Evolutionary conservation across 1,284 basidiomycete species (phyloP).

Genomic region (Pisolithus thermaeus): DNA sequence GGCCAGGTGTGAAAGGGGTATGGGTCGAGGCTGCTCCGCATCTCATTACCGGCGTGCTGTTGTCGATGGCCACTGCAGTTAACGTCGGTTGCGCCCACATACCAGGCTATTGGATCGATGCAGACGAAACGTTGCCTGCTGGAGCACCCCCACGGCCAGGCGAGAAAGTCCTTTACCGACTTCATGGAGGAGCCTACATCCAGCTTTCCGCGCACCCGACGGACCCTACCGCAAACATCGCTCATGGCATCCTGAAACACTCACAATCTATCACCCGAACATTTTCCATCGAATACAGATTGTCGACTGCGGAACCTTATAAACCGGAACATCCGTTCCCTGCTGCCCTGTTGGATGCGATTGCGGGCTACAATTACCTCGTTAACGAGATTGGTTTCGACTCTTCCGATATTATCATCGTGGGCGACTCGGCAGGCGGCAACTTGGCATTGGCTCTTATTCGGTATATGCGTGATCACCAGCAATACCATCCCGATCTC

Average conservation of each 20-base stretch:
- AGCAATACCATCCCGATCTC: slow-evolving; percentile 9
- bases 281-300: slow-evolving; percentile 41
- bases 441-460: slow-evolving; percentile 47
- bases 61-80: slow-evolving; percentile 11
- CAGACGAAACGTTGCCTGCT: slow-evolving; percentile 10
- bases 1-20: slow-evolving; percentile 16
- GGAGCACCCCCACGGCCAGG: slow-evolving; percentile 21
- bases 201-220: slow-evolving; percentile 23
- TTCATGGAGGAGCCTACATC: slow-evolving; percentile 31
- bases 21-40: slow-evolving; percentile 20
- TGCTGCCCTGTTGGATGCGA: slow-evolving; percentile 46
- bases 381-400: slow-evolving; percentile 37
- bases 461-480: slow-evolving; percentile 33
- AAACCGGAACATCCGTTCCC: slow-evolving; percentile 38
- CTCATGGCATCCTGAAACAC: slow-evolving; percentile 22
- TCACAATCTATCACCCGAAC: slow-evolving; percentile 23
- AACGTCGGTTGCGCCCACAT: slow-evolving; percentile 25
- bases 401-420: slow-evolving; percentile 46
- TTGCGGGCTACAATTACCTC: slow-evolving; percentile 49
- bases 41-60: slow-evolving; percentile 16
- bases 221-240: slow-evolving; percentile 21
- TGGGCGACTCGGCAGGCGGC: slow-evolving; percentile 60
- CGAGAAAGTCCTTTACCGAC: slow-evolving; percentile 31
- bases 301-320: slow-evolving; percentile 27
- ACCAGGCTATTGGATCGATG: slow-evolving; percentile 36